Base-by-base conservation (phyloP, 169 alveolate species). In the Cryptosporidium tyzzeri region DNA sequence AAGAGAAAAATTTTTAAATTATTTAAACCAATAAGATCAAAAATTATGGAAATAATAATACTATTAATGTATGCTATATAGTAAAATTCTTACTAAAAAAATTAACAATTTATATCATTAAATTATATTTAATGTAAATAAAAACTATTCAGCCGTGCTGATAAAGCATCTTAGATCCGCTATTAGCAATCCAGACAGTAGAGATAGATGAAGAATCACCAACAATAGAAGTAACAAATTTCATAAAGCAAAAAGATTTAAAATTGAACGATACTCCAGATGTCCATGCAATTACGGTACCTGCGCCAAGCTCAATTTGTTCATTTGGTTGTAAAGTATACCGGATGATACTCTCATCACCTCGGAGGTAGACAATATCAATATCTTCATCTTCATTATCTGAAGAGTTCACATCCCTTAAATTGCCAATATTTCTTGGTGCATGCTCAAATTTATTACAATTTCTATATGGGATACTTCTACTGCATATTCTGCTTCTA, bases 231-330 rank as follows among this genome's bases (percentile, higher is more conserved):
- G 89, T 80, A n/a, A 80, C 89, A 37, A 80, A 80, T 48, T 80
- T 80, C 75, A 80, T 62, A 48, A 74, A 80, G 48, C 89, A 80
- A 65, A 80, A 80, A 8, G 89, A 80, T 62, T 80, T 80, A 50
- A 80, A 80, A 80, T 59, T 80, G 68, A 80, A 80, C 65, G 89
- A 39, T 3, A 80, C 50, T 7, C 89, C 89, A n/a, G 89, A 29
- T 12, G 89, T 80, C 89, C 89, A 80, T 4, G 89, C 89, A 80
- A 80, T 80, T 21, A 80, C 73, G 2, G 89, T 65, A 12, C 89
- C 89, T 16, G 75, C 89, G 0, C 75, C 69, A 80, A 80, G 89
- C 26, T 80, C 89, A 18, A 80, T 23, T 48, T 80, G 89, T 26
- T 80, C 89, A 18, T 80, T 80, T 45, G 89, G 89, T 48, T 80